These are phyloP conservation scores for Neoboletus magnificus DNA, from an alignment of 768 basidiomycete species.

Conservation along the genomic window DNA sequence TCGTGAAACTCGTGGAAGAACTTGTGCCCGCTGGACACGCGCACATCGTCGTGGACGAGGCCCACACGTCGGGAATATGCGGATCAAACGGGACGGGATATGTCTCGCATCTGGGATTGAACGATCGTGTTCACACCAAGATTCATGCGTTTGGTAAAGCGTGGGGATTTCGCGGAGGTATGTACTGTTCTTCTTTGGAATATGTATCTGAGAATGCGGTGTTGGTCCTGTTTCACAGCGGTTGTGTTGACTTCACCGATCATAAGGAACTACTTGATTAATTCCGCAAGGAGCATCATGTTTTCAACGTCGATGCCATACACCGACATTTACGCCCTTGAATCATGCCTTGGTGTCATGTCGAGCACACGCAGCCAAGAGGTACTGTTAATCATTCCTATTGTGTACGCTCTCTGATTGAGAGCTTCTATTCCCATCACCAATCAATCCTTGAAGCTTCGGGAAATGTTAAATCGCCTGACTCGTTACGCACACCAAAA, in stretches of 20 bases:
- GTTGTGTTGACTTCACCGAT: constrained; percentile 18
- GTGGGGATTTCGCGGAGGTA: constrained; percentile 24
- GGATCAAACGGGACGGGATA: constrained; percentile 46
- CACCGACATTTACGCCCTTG: constrained; percentile 21
- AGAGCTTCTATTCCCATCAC: background rate
- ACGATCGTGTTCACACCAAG: constrained; percentile 41
- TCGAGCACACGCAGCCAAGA: constrained; percentile 14
- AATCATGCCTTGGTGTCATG: constrained; percentile 40
- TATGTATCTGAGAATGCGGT: too few relatives aligned
- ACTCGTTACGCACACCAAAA: constrained; percentile 13
- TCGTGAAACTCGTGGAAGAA: constrained; percentile 38
- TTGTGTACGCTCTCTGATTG: background rate
- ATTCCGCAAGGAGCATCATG: constrained; percentile 17
- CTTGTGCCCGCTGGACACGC: constrained; percentile 36
- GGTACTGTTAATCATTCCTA: constrained; percentile 9
- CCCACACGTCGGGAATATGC: constrained; percentile 54
- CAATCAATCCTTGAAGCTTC: constrained; percentile 11
- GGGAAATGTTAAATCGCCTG: constrained; percentile 5
- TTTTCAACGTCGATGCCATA: constrained; percentile 24
- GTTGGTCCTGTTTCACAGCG: constrained; percentile 2
- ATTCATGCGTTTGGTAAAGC: constrained; percentile 55
- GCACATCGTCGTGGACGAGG: constrained; percentile 54
- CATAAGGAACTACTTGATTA: constrained; percentile 19
- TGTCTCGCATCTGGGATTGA: constrained; percentile 41
- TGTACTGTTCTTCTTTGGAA: background rate